Evolutionary conservation across 352 stramenopile species (phyloP).

Genomic region (Globisporangium emineosum): DNA sequence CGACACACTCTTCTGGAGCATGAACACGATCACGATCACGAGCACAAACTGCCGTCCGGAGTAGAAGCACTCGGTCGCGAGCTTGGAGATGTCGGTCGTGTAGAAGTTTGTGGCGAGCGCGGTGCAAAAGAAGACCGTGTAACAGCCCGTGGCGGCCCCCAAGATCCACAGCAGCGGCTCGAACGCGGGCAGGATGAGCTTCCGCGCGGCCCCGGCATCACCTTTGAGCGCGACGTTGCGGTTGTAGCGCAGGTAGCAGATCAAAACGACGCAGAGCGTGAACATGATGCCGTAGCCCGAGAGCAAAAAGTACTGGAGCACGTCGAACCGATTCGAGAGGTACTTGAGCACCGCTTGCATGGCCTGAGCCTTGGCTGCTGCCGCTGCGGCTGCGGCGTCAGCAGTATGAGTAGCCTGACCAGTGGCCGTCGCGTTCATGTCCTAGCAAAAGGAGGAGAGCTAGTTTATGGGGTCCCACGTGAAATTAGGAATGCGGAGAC

Average conservation of each 20-base stretch:
- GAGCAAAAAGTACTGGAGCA: conserved; percentile 39
- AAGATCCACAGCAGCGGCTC: conserved; percentile 67
- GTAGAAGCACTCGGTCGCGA: conserved; percentile 47
- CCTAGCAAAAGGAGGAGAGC: neutral
- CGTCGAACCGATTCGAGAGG: conserved; percentile 28
- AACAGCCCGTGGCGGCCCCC: conserved; percentile 26
- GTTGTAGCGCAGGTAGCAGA: conserved; percentile 60
- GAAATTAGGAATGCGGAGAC: neutral
- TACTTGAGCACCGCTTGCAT: conserved; percentile 15
- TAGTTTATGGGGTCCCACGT: neutral
- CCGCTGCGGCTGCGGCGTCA: neutral
- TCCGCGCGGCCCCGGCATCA: conserved; percentile 42
- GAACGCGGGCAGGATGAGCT: conserved; percentile 65
- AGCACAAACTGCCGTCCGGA: conserved; percentile 50
- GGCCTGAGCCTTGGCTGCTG: conserved; percentile 1
- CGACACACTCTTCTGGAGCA: conserved; percentile 46
- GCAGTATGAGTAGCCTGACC: neutral
- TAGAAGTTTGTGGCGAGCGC: conserved; percentile 36
- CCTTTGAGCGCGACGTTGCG: conserved; percentile 46
- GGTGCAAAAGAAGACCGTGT: conserved; percentile 31
- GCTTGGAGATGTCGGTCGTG: conserved; percentile 20
- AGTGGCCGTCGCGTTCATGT: neutral
- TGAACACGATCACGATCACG: conserved; percentile 44
- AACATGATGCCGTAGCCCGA: conserved; percentile 50
- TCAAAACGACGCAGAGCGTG: conserved; percentile 31